phyloP scores from a whole-genome alignment of 2,329 filamentous ascomycete genomes.

The Sphaerulina musiva region DNA sequence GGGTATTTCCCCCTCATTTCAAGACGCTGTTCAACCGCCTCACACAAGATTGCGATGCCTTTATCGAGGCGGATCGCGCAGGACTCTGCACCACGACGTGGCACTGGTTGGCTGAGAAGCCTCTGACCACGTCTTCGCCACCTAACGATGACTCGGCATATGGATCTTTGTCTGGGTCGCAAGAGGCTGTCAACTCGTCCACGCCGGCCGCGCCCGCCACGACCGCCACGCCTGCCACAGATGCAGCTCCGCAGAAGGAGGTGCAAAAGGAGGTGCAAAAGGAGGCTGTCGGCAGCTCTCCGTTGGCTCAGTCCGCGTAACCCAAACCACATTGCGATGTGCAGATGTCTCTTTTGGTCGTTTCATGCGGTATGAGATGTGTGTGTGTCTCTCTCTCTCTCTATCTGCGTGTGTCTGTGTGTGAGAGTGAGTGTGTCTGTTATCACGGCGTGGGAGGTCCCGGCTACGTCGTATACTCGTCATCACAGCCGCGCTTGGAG shows the following conservation, averaged over 20 bases:
- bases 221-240: too few species aligned
- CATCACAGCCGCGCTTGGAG: not conserved
- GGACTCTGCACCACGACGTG: conserved; percentile 27
- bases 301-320: not conserved
- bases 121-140: not conserved
- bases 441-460: not conserved
- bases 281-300: not conserved
- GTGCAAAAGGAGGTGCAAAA: not conserved
- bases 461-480: not conserved
- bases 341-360: not conserved
- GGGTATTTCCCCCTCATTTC: conserved; percentile 27
- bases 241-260: not conserved
- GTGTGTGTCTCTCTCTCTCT: too few species aligned
- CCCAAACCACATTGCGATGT: not conserved
- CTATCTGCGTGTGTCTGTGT: too few species aligned
- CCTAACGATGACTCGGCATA: conserved; percentile 8
- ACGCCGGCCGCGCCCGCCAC: too few species aligned
- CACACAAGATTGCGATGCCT: conserved; percentile 26
- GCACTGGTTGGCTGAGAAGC: conserved; percentile 29
- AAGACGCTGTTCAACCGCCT: conserved; percentile 26
- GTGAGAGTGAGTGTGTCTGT: too few species aligned
- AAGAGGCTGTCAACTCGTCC: conserved; percentile 5
- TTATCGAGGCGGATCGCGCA: conserved; percentile 26
- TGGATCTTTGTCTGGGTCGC: conserved; percentile 12
- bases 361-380: not conserved